Base-by-base conservation (phyloP, 2,329 filamentous ascomycete species). In the Neonectria coccinea region DNA sequence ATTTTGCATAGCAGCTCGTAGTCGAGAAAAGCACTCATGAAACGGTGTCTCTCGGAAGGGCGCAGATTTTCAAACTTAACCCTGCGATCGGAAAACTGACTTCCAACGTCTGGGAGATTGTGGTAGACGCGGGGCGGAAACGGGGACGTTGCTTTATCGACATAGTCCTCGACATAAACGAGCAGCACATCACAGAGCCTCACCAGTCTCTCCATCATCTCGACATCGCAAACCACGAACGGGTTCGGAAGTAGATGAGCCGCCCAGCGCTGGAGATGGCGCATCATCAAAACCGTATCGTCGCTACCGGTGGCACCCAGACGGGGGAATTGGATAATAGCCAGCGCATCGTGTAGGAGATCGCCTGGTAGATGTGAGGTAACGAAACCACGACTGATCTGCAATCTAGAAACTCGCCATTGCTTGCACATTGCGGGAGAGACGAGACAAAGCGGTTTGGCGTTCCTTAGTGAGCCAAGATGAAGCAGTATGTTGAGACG, bases 1-100 rank as follows among this genome's bases (percentile, higher is more conserved):
- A 51, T 14, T 25, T 33, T 51, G 16, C 48, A 33, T 9, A 51
- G 27, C 48, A 51, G 27, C 31, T 51, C 48, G 31, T 51, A 18
- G n/a, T 27, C 9, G 5, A 51, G 48, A 22, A 51, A 51, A 4
- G 48, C 25, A 10, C 27, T 18, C 27, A 51, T 18, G 29, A 51
- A 33, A 7, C 27, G n/a, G 5, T 36, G 14, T 18, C 48, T 51
- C 27, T 51, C 48, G 3, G 16, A 51, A 18, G 48, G 27, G 14
- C 16, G 27, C 27, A 51, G 22, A 5, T n/a, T 10, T 20, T 51
- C 18, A 18, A 51, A 33, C n/a, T n/a, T 18, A 11, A 50, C 25
- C 36, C 36, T 39, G 3, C 36, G 6, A 12, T 7, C 14, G 9
- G 47, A 14, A 14, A n/a, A 22, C 16, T 31, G 18, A 16, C 27